Evolutionary conservation across 2,329 filamentous ascomycete species (phyloP), one percentile per base, ranked within the genome.

Genomic region (Xylariaceae sp.): DNA sequence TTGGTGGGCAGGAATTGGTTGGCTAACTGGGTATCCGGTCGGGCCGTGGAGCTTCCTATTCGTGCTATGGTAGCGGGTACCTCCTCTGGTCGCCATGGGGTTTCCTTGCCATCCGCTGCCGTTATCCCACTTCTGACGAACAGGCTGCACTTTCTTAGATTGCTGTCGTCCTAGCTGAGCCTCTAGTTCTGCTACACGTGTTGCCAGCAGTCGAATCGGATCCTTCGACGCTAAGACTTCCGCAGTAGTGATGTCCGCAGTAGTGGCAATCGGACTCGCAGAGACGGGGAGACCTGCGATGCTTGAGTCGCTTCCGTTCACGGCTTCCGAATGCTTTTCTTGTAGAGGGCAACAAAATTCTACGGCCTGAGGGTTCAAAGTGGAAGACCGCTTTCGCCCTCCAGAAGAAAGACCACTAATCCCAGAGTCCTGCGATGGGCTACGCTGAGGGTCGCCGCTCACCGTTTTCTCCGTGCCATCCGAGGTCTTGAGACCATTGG

Each of bases 321-420:
- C 41, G 39, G 34, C 36, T 24, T 28, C 45, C 7, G 39, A 29
- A 31, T 47, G 36, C 24, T 56, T 43, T 28, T 53, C 28, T 21
- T 34, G 47, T 3, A 28, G 3, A n/a, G 48, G 9, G 39, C 26
- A 55, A 19, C 34, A 53, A 45, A 71, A 71, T 33, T 71, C 68
- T 6, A 56, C 21, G 9, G 69, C 69, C 37, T 59, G 33, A 1
- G 69, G 69, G 51, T 71, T 71, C 54, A 71, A 33, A 1, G 39
- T 56, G 14, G 47, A 62, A 12, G 40, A 40, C 51, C 56, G 59
- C 37, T 52, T 56, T 26, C 49, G 47, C n/a, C 40, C 36, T 33
- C 26, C 28, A 19, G 43, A 37, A 7, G 61, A 56, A 19, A 63
- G 11, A 23, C 58, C 61, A 53, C 61, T 58, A 50, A 67, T 46